A percentile compares a stretch with the other conserved stretches of the same genome.
These are phyloP conservation scores for Maudiozyma humilis DNA, from an alignment of 1,139 yeast genomes.

Conservation along the genomic window DNA sequence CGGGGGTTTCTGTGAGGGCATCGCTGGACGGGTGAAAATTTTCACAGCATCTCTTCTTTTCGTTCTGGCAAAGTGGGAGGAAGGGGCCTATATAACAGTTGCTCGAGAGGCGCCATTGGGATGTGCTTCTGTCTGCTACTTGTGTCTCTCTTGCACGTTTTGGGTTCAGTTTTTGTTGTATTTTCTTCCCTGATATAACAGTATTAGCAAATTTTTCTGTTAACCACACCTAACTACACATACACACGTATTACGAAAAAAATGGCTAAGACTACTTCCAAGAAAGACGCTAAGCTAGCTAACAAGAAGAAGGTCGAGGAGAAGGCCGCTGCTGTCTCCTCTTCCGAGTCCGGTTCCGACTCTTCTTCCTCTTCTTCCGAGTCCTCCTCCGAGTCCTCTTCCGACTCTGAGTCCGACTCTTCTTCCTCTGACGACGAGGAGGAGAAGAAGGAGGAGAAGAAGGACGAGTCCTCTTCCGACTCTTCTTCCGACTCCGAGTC, in stretches of 20 bases:
- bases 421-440: constrained; percentile 8
- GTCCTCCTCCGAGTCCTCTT: constrained; percentile 15
- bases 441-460: constrained; percentile 1
- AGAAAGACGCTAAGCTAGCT: constrained; percentile 28
- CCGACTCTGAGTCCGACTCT: constrained; percentile 11
- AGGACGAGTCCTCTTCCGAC: constrained; percentile 14
- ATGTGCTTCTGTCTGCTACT: background rate
- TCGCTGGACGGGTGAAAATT: background rate
- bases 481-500: constrained; percentile 16
- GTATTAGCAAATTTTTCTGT: background rate
- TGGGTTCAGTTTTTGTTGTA: background rate
- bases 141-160: background rate
- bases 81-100: background rate
- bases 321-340: constrained; percentile 14
- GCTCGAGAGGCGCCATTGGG: background rate
- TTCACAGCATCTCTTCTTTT: background rate
- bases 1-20: background rate
- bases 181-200: background rate
- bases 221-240: background rate
- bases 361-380: constrained; percentile 15
- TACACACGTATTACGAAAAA: background rate
- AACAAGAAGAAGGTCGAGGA: constrained; percentile 19
- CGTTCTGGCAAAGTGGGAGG: background rate
- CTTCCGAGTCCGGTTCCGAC: constrained; percentile 14
- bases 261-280: constrained; percentile 27